Evolutionary conservation across 805 yeast species (phyloP).

Genomic region (Candida suzukii): DNA sequence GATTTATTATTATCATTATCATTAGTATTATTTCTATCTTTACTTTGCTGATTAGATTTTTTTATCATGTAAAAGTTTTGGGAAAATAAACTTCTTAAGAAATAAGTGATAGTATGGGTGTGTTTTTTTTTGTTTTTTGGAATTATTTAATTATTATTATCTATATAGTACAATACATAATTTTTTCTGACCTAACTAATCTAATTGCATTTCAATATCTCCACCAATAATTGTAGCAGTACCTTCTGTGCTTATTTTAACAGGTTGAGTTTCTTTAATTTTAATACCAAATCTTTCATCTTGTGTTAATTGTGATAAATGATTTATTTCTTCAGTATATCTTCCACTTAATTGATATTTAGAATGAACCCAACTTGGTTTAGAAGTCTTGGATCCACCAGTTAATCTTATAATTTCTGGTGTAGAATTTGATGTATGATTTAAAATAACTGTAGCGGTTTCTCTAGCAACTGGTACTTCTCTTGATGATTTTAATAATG

Average conservation of each 20-base stretch:
- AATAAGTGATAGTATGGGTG: too few relatives aligned
- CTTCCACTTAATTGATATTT: slow-evolving; percentile 52
- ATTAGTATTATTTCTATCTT: neutral
- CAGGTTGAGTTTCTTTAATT: slow-evolving; percentile 56
- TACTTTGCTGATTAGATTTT: slow-evolving; percentile 3
- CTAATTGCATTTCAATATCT: slow-evolving; percentile 7
- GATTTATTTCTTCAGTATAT: slow-evolving; percentile 37
- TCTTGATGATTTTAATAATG: slow-evolving; percentile 49
- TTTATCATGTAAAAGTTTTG: too few relatives aligned
- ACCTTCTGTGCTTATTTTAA: slow-evolving; percentile 24
- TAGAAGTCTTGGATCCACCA: slow-evolving; percentile 64
- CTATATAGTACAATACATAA: neutral
- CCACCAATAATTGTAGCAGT: slow-evolving; percentile 6
- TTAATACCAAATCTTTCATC: slow-evolving; percentile 66
- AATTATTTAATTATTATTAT: too few relatives aligned
- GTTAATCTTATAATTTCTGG: slow-evolving; percentile 69
- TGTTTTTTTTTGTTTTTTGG: too few relatives aligned
- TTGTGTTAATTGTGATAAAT: slow-evolving; percentile 52
- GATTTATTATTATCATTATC: neutral
- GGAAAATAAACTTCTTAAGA: too few relatives aligned
- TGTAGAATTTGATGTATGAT: slow-evolving; percentile 28
- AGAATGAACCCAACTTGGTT: slow-evolving; percentile 88
- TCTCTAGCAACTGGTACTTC: slow-evolving; percentile 68
- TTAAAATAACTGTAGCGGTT: slow-evolving; percentile 63
- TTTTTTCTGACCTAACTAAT: neutral